A percentile compares a stretch with the other conserved stretches of the same genome.
Evolutionary conservation across 345 rosid species (phyloP).

Genomic region (Lepidium didymum): DNA sequence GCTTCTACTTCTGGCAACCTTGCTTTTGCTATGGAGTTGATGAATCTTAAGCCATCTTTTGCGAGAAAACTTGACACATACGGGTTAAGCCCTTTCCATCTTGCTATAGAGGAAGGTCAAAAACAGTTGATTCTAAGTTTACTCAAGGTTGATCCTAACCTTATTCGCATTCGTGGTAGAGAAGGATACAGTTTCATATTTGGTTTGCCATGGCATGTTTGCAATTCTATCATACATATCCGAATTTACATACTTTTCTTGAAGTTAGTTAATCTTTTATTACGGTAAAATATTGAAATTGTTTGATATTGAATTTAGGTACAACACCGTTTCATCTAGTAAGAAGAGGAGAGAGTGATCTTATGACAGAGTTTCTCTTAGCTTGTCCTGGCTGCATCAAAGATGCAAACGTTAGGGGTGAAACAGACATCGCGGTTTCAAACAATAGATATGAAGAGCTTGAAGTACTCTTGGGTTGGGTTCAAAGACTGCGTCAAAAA

Average conservation of each 20-base stretch:
- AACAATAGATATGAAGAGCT: conserved; percentile 7
- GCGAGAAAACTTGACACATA: conserved; percentile 29
- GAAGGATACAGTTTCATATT: not conserved
- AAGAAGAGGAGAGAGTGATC: conserved; percentile 15
- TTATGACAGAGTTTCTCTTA: conserved; percentile 20
- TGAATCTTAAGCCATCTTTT: conserved; percentile 34
- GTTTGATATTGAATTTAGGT: not conserved
- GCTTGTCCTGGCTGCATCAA: conserved; percentile 18
- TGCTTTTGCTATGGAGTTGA: conserved; percentile 29
- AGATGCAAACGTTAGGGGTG: conserved; percentile 15
- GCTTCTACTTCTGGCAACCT: conserved; percentile 26
- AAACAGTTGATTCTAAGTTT: not conserved
- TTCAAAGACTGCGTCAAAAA: not conserved
- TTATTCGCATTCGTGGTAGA: conserved; percentile 20
- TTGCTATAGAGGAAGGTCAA: conserved; percentile 25
- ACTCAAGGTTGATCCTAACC: conserved; percentile 1
- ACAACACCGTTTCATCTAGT: conserved; percentile 24
- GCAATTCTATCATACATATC: no score
- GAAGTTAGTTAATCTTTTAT: no score
- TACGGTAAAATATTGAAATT: not conserved
- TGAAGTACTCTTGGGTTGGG: conserved; percentile 18
- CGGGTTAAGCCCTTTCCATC: conserved; percentile 29
- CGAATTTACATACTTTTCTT: no score
- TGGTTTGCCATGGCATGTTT: no score
- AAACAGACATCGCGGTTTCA: conserved; percentile 27